phyloP scores from a whole-genome alignment of 768 basidiomycete genomes.

The Coprinopsis strossmayeri region DNA sequence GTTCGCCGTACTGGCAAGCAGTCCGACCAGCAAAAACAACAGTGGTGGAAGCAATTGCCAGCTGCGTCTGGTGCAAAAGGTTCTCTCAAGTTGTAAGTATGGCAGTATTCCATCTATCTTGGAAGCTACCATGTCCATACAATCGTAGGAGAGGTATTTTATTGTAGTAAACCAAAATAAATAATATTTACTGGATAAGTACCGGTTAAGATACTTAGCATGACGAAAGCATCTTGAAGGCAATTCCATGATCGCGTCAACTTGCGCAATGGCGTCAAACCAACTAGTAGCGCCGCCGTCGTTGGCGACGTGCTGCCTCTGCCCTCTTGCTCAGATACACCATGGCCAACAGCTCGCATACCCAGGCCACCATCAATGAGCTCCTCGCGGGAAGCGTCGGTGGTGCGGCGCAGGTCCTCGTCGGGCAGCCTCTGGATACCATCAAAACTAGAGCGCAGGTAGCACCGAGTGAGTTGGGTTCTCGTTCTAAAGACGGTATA shows the following conservation, averaged over 20 bases:
- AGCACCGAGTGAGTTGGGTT: constrained; percentile 57
- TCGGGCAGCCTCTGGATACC: constrained; percentile 90
- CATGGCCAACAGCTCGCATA: background rate
- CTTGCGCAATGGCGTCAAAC: background rate
- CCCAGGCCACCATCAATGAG: constrained; percentile 66
- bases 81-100: background rate
- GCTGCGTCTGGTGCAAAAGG: background rate
- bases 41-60: constrained; percentile 44
- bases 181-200: background rate
- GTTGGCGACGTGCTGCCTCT: background rate
- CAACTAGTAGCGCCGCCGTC: background rate
- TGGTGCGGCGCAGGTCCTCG: constrained; percentile 91
- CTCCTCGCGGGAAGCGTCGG: constrained; percentile 85
- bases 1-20: constrained; percentile 23
- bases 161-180: too few species aligned
- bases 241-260: background rate
- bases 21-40: constrained; percentile 17
- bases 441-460: constrained; percentile 86
- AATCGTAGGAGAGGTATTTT: too few species aligned
- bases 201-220: background rate
- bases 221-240: background rate
- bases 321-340: too few species aligned
- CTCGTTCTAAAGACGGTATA: constrained; percentile 1
- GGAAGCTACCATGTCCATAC: background rate
- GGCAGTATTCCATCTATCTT: background rate